These are phyloP conservation scores for Thalassiosira hispida DNA, from an alignment of 352 stramenopile genomes.

Conservation along the genomic window DNA sequence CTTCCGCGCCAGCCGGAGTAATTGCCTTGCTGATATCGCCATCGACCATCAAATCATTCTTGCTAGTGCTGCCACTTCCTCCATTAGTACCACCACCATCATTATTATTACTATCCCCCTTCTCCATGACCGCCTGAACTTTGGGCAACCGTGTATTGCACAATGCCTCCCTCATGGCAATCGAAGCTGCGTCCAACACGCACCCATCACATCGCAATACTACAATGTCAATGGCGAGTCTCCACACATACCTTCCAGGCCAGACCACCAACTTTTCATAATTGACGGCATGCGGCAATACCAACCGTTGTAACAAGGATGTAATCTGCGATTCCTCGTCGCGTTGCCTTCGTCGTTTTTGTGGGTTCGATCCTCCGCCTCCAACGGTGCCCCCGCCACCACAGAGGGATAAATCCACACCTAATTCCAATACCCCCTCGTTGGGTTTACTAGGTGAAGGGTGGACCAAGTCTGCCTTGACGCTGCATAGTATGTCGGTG, in stretches of 20 bases:
- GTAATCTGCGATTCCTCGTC: slow-evolving; percentile 57
- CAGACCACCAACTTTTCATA: slow-evolving; percentile 58
- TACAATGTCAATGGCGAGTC: slow-evolving; percentile 69
- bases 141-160: slow-evolving; percentile 58
- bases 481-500: slow-evolving; percentile 70
- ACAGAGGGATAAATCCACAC: slow-evolving; percentile 60
- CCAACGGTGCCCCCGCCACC: slow-evolving; percentile 7
- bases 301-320: slow-evolving; percentile 56
- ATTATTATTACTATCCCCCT: not conserved
- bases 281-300: slow-evolving; percentile 63
- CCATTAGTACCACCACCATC: not conserved
- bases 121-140: slow-evolving; percentile 26
- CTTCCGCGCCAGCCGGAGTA: slow-evolving; percentile 40
- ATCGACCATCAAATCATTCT: slow-evolving; percentile 66
- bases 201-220: slow-evolving; percentile 62
- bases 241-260: slow-evolving; percentile 70
- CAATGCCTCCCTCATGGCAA: slow-evolving; percentile 63
- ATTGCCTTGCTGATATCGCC: slow-evolving; percentile 57
- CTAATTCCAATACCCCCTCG: slow-evolving; percentile 69
- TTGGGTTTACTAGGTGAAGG: slow-evolving; percentile 46
- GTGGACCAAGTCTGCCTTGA: slow-evolving; percentile 73
- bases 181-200: slow-evolving; percentile 60
- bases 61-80: slow-evolving; percentile 23
- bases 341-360: slow-evolving; percentile 15
- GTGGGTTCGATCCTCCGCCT: not conserved